Conservation (phyloP, 2,329 filamentous ascomycete genomes). For the Aschersonia sp. region DNA sequence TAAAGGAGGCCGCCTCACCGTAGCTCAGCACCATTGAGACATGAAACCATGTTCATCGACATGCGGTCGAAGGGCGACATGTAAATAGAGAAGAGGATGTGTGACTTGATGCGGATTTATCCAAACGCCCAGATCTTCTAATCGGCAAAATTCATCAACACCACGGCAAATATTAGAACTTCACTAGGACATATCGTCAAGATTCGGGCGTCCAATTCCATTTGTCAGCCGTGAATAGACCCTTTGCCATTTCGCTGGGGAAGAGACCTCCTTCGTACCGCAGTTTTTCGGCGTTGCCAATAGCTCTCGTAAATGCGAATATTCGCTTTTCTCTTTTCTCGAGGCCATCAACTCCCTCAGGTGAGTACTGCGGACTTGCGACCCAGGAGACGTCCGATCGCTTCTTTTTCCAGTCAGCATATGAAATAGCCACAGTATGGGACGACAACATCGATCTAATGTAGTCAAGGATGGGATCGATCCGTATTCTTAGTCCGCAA, state of each 20-base stretch:
- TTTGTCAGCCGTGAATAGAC: slow-evolving; percentile 37
- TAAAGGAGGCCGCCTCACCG: slow-evolving; percentile 12
- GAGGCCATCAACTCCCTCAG: slow-evolving; percentile 2
- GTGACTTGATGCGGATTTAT: too few relatives aligned
- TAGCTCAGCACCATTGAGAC: not conserved
- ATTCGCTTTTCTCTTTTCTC: slow-evolving; percentile 7
- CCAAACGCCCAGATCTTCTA: too few relatives aligned
- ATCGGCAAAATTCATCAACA: too few relatives aligned
- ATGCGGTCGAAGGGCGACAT: too few relatives aligned
- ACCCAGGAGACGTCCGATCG: slow-evolving; percentile 27
- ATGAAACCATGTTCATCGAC: too few relatives aligned
- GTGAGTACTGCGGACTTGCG: slow-evolving; percentile 6
- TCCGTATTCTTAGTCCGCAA: slow-evolving; percentile 52
- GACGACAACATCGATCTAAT: slow-evolving; percentile 42
- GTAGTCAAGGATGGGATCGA: slow-evolving; percentile 53
- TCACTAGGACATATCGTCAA: slow-evolving; percentile 7
- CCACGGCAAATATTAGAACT: too few relatives aligned
- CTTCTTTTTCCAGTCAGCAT: slow-evolving; percentile 30
- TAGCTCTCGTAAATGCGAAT: slow-evolving; percentile 36
- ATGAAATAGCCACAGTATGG: slow-evolving; percentile 26
- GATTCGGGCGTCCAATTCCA: slow-evolving; percentile 47
- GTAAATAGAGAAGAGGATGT: too few relatives aligned
- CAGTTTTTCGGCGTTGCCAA: slow-evolving; percentile 35
- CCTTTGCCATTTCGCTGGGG: slow-evolving; percentile 33
- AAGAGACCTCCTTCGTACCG: slow-evolving; percentile 33